Conservation (phyloP, 176 grass and related monocot species). For the Alloteropsis semialata region DNA sequence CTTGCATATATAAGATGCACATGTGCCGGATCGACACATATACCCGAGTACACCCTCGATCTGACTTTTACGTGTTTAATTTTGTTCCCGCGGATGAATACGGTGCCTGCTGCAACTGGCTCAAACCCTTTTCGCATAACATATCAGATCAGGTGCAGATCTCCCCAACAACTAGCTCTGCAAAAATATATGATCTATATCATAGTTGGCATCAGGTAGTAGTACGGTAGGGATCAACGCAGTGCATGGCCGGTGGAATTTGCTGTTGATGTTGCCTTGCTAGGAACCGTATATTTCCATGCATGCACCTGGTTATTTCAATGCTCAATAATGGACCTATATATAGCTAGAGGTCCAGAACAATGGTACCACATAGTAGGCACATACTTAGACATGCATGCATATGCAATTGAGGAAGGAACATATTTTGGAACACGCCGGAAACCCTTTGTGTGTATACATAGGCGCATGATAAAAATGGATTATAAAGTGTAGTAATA, state of each 20-base stretch:
- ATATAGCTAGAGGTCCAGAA: background rate
- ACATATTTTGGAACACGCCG: too few relatives aligned
- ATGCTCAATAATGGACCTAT: background rate
- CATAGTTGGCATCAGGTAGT: background rate
- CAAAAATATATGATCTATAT: background rate
- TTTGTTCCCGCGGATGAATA: background rate
- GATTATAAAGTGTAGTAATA: too few relatives aligned
- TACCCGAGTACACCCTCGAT: background rate
- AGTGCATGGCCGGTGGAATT: background rate
- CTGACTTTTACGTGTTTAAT: background rate
- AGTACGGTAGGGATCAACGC: background rate
- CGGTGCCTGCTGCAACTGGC: background rate
- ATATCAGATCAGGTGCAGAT: background rate
- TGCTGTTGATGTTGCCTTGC: background rate
- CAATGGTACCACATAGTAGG: background rate
- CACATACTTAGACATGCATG: too few relatives aligned
- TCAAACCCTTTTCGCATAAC: background rate
- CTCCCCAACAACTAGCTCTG: background rate
- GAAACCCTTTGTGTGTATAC: too few relatives aligned
- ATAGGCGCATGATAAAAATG: too few relatives aligned
- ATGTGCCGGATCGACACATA: background rate
- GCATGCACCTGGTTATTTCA: background rate
- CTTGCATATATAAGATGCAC: background rate
- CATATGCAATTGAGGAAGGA: too few relatives aligned
- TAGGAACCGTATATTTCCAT: background rate